Evolutionary conservation across 345 rosid species (phyloP).

Genomic region (Dovyalis caffra): DNA sequence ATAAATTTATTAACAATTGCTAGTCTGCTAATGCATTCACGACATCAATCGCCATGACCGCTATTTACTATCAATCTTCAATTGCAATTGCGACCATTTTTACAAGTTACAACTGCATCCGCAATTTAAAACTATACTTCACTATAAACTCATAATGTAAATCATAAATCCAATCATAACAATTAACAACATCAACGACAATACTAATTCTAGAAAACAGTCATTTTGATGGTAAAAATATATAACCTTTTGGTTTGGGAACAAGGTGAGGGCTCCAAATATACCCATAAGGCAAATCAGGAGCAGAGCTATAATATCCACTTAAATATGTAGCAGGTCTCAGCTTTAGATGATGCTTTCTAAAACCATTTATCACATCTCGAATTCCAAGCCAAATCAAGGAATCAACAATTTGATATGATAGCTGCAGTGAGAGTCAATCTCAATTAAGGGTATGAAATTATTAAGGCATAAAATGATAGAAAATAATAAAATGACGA

Average conservation of each 20-base stretch:
- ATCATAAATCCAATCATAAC: neutral
- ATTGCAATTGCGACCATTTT: too few species aligned
- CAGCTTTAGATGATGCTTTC: conserved; percentile 47
- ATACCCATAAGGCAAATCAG: conserved; percentile 44
- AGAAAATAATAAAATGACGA: neutral
- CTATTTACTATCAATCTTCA: too few species aligned
- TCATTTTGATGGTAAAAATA: neutral
- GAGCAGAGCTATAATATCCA: conserved; percentile 41
- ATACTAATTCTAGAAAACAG: neutral
- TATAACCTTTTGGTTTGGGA: conserved; percentile 53
- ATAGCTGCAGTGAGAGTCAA: conserved; percentile 33
- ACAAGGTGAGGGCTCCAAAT: conserved; percentile 64
- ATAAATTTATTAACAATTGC: too few species aligned
- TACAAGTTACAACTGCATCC: too few species aligned
- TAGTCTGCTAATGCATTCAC: too few species aligned
- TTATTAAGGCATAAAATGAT: neutral
- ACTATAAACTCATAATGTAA: neutral
- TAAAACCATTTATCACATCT: conserved; percentile 48
- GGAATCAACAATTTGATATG: conserved; percentile 56
- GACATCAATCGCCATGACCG: too few species aligned
- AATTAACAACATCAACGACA: neutral
- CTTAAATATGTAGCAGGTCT: conserved; percentile 51
- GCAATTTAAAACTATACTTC: too few species aligned
- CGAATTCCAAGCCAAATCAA: conserved; percentile 56
- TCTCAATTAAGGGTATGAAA: neutral